phyloP scores from a whole-genome alignment of 164 flowering plant genomes.

The Berberis thunbergii region DNA sequence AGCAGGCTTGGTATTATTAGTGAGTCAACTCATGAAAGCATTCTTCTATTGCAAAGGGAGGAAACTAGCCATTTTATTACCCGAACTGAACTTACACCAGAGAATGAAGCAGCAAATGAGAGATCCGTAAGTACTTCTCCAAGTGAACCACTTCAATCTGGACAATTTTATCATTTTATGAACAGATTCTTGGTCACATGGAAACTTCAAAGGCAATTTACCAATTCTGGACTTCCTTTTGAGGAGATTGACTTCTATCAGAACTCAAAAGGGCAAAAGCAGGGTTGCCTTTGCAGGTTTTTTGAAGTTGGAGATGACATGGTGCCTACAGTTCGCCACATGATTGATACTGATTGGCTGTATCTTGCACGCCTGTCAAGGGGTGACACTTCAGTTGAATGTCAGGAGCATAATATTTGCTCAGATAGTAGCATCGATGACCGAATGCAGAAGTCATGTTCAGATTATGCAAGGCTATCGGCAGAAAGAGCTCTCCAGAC shows the following conservation, averaged over 20 bases:
- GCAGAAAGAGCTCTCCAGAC: conserved; percentile 48
- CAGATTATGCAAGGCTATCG: conserved; percentile 37
- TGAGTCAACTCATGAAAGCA: conserved; percentile 39
- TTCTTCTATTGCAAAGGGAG: conserved; percentile 42
- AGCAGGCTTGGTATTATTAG: conserved; percentile 45
- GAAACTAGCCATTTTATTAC: conserved; percentile 46
- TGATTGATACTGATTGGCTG: conserved; percentile 89
- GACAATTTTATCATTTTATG: conserved; percentile 58
- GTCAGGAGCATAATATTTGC: conserved; percentile 7
- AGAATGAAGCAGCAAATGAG: conserved; percentile 20
- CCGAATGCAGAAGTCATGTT: conserved; percentile 17
- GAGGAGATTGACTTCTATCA: conserved; percentile 7
- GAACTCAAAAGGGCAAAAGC: conserved; percentile 11
- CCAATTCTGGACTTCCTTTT: not conserved
- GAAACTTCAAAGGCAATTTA: conserved; percentile 18
- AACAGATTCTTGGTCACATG: conserved; percentile 63
- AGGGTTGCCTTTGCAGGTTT: conserved; percentile 19
- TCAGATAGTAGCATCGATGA: conserved; percentile 7
- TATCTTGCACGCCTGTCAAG: conserved; percentile 52
- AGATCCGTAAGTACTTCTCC: conserved; percentile 7
- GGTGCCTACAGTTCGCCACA: conserved; percentile 44
- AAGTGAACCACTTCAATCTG: conserved; percentile 32
- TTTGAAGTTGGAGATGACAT: conserved; percentile 32
- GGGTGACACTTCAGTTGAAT: conserved; percentile 13
- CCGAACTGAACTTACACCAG: conserved; percentile 19